phyloP scores from a whole-genome alignment of 2,329 filamentous ascomycete species.

The Diplodia corticola region DNA sequence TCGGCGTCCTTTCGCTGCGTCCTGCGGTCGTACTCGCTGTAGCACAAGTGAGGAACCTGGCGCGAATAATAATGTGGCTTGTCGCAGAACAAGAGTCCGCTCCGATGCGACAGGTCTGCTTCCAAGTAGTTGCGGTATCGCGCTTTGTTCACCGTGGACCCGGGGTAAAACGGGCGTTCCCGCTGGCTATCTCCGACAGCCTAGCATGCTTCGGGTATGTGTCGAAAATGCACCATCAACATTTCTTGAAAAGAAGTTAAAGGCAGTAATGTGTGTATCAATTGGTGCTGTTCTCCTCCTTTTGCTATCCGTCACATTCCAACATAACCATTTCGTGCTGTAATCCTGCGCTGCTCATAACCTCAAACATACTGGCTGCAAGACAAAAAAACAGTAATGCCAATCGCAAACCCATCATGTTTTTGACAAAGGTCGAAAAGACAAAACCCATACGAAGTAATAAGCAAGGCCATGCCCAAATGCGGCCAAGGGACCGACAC shows the following conservation, averaged over 20 bases:
- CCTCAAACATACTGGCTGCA: no score
- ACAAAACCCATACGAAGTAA: no score
- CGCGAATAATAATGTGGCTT: background rate
- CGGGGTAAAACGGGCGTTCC: conserved; percentile 3
- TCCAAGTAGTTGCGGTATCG: background rate
- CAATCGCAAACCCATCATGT: no score
- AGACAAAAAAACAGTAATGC: no score
- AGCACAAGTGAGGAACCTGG: background rate
- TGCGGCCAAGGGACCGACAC: no score
- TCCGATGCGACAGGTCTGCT: conserved; percentile 1
- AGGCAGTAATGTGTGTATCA: background rate
- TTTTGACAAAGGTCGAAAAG: no score
- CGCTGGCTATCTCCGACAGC: conserved; percentile 7
- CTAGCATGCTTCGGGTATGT: background rate
- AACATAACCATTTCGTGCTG: background rate
- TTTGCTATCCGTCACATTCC: background rate
- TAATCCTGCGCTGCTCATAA: no score
- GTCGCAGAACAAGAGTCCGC: background rate
- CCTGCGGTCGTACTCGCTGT: background rate
- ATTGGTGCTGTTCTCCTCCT: background rate
- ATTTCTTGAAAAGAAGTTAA: background rate
- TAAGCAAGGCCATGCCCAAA: no score
- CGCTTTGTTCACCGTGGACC: conserved; percentile 18
- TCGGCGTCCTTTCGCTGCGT: background rate
- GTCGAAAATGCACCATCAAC: background rate